Base-by-base conservation (phyloP, 2,329 filamentous ascomycete species). In the Anisogramma anomala region DNA sequence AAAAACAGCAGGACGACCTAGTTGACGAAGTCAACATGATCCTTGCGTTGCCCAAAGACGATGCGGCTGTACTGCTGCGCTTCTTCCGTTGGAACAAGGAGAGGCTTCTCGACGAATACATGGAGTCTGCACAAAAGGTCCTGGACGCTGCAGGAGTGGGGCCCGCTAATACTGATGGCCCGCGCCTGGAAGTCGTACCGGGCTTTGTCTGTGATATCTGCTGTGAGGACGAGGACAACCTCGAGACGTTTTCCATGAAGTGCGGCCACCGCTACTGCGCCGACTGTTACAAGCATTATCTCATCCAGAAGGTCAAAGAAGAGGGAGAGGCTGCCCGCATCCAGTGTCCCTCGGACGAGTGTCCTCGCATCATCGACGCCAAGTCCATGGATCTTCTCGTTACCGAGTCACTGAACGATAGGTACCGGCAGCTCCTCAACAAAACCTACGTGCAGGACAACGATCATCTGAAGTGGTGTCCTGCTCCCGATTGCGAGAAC, bases 371-470 rank as follows among this genome's bases (percentile, higher is more conserved):
- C 49, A 84, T 98, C 45, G 91, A 98, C 58, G 84, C 87, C 1
- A 84, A 81, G 53, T 91, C 88, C 8, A 68, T 98, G 33, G 79
- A 88, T 54, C 64, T 96, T 17, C 72, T 98, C 4, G 75, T 82
- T 17, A 68, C 72, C 0, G 46, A 63, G 1, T 72, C 77, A 5
- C 57, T 81, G 19, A 65, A 62, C 19, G 67, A 59, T 36, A 68
- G 87, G 50, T 98, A 98, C 56, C 77, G 84, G 49, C 79, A 84
- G 52, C 72, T 98, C 13, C 77, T 98, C 25, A 94, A 84, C 55
- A 74, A 91, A 52, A 95, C 88, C 6, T 98, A 94, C 55, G 91
- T 98, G 46, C 91, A 98, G 60, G 89, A 98, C 61, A 94, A 87
- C 62, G 88, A 94, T 43, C 82, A 82, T 42, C 75, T 96, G 46